These are phyloP conservation scores for Globisporangium megalacanthum DNA, from an alignment of 352 stramenopile genomes.

Conservation along the genomic window DNA sequence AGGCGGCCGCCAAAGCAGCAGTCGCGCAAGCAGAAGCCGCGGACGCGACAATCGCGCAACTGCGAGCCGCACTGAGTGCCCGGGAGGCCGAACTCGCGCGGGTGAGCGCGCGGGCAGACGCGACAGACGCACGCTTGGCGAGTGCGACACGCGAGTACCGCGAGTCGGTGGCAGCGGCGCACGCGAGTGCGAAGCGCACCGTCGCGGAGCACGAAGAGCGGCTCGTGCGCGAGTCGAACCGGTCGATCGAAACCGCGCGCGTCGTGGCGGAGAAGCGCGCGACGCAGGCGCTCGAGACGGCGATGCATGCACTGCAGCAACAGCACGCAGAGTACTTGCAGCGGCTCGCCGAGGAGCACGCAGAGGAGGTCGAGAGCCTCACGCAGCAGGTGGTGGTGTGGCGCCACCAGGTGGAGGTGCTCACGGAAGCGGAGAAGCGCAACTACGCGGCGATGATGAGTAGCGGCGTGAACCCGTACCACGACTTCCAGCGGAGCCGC, in stretches of 20 bases:
- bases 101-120: slow-evolving; percentile 26
- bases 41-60: slow-evolving; percentile 27
- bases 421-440: slow-evolving; percentile 77
- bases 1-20: slow-evolving; percentile 11
- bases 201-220: slow-evolving; percentile 60
- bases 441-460: slow-evolving; percentile 64
- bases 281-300: slow-evolving; percentile 47
- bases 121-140: slow-evolving; percentile 27
- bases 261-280: slow-evolving; percentile 42
- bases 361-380: slow-evolving; percentile 75
- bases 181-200: slow-evolving; percentile 31
- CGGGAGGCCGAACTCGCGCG: slow-evolving; percentile 31
- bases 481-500: slow-evolving; percentile 45
- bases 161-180: slow-evolving; percentile 37
- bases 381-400: slow-evolving; percentile 79
- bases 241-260: slow-evolving; percentile 68
- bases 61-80: slow-evolving; percentile 36
- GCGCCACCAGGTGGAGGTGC: slow-evolving; percentile 79
- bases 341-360: slow-evolving; percentile 75
- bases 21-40: slow-evolving; percentile 31
- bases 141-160: slow-evolving; percentile 36
- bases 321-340: slow-evolving; percentile 76
- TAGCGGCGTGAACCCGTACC: slow-evolving; percentile 52
- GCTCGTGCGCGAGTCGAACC: slow-evolving; percentile 72
- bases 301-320: slow-evolving; percentile 42